Base-by-base conservation (phyloP, 345 rosid species). In the Psidium friedrichsthalianum region DNA sequence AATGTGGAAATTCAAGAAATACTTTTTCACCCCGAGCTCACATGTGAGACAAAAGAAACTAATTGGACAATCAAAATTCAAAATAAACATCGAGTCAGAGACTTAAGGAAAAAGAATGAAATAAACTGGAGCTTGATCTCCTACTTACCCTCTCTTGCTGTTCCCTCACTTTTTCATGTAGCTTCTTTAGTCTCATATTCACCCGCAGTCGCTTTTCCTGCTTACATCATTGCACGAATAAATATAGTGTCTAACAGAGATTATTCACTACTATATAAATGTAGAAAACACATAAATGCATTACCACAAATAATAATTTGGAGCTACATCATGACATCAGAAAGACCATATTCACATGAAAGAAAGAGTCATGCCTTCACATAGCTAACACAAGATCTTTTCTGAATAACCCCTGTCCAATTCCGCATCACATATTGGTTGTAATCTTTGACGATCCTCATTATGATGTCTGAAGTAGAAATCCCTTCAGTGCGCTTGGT, bases 371-470 rank as follows among this genome's bases (percentile, higher is more conserved):
- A 86, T 89, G 86, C 99, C 96, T 92, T 96, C 51, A 96, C 99
- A 84, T 88, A 96, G 93, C 99, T 96, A 85, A 96, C 98, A 85
- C 96, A 82, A 96, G 98, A 24, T 96, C 98, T 87, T 96, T 95
- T 90, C 99, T 44, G 98, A 90, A 88, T 96, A 96, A 74, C 99
- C 99, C 84, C 99, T 91, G 85, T 93, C 98, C 91, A 96, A 84
- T 95, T 96, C 86, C 99, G 95, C 93, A 95, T 90, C 83, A 96
- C 99, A 93, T 95, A 96, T 90, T 95, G 96, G 85, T 96, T 96
- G 86, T 96, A 96, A 84, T 96, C 98, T 89, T 96, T 96, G 84
- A 96, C 94, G 40, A 96, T 96, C 88, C 99, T 94, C 99, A 96
- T 96, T 69, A 96, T 95, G 83, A 96, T 92, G 86, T 96, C 98